Base-by-base conservation (phyloP, 202 grass and related monocot genomes). In the Panicum virgatum region DNA sequence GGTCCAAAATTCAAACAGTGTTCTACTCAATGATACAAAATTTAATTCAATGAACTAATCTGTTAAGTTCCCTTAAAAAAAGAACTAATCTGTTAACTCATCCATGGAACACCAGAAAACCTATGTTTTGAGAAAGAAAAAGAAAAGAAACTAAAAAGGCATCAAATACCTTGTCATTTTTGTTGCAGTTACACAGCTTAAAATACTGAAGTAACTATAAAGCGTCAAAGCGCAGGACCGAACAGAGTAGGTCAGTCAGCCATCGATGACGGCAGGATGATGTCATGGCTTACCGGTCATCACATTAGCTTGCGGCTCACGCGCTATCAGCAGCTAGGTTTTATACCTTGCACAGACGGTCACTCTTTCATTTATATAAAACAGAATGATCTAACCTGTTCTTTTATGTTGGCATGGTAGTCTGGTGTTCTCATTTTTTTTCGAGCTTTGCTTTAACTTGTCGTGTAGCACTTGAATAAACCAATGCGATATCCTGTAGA, bases 271-370 rank as follows among this genome's bases (percentile, higher is more conserved):
- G 11, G 4, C 47, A 58, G 25, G 9, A 46, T 66, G 76, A 80
- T 9, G 47, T 74, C 67, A 79, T n/a, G 25, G 9, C 34, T 86
- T 37, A 32, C 44, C 1, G 23, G 66, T 79, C 75, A 70, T 48
- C 66, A 25, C 26, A 42, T 7, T 36, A 25, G 83, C 57, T 66
- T 73, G 59, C 58, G 59, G 59, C 83, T 80, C 45, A 85, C 66
- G n/a, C n/a, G 66, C 56, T 72, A 53, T 15, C 54, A 38, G 9
- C 2, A 46, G 64, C 53, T n/a, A 47, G 27, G 11, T 84, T 77
- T 39, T 12, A 58, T 78, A 38, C 15, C 8, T 12, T 9, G 9
- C 47, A 36, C 29, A 42, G 40, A 40, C 45, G 2, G 32, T 61
- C 82, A 47, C 19, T 58, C 69, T 77, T 20, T 32, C 13, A 25